Conservation (phyloP, 164 flowering plant species). For the Macadamia integrifolia region DNA sequence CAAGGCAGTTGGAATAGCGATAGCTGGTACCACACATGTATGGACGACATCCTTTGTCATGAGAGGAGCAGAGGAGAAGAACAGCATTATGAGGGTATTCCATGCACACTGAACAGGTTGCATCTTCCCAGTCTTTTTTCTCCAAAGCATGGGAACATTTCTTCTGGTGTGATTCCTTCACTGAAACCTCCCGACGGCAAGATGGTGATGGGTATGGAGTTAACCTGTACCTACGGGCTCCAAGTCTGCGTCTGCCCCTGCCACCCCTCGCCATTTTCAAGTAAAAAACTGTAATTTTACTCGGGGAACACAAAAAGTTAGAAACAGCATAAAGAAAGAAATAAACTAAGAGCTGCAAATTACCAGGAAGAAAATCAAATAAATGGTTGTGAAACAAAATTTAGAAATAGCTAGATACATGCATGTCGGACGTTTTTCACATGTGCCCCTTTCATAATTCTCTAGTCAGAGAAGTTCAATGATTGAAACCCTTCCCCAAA, state of each 20-base stretch:
- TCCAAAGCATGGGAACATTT: conserved; percentile 23
- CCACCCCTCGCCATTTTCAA: conserved; percentile 67
- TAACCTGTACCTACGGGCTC: conserved; percentile 45
- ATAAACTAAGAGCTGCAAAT: no score
- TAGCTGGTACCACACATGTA: conserved; percentile 10
- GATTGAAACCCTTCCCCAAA: no score
- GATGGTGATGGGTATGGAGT: conserved; percentile 51
- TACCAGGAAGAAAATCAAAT: no score
- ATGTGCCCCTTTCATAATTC: no score
- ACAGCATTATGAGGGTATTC: conserved; percentile 11
- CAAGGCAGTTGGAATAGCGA: conserved; percentile 10
- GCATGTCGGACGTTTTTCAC: no score
- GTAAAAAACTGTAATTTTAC: neutral
- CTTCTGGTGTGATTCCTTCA: conserved; percentile 20
- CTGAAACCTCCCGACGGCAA: conserved; percentile 9
- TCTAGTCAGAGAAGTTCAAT: no score
- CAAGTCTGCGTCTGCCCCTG: conserved; percentile 49
- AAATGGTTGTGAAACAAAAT: no score
- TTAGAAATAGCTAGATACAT: no score
- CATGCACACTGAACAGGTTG: conserved; percentile 8
- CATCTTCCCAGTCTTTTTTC: conserved; percentile 10
- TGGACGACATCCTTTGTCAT: conserved; percentile 7
- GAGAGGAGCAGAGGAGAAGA: conserved; percentile 6
- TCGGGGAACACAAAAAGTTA: no score
- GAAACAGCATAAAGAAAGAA: no score